Conservation (phyloP, 2,329 filamentous ascomycete species). For the Apiospora rasikravindrae region DNA sequence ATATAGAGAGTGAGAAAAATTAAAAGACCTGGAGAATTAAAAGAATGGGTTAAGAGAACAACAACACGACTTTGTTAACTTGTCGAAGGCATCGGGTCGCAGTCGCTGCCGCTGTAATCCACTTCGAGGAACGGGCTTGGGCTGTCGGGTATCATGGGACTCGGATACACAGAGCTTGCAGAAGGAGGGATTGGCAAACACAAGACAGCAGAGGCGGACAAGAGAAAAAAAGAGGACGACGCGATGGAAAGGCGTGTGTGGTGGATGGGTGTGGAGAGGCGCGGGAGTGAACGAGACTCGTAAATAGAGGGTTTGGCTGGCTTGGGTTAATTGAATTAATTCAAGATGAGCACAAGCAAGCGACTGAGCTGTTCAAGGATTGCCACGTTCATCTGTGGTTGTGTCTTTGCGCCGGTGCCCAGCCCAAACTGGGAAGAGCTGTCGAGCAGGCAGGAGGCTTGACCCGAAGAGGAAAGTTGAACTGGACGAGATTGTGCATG, state of each 20-base stretch:
- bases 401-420: background rate
- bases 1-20: background rate
- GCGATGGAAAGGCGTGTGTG: slow-evolving; percentile 16
- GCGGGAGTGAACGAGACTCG: slow-evolving; percentile 11
- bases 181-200: slow-evolving; percentile 2
- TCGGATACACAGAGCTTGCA: slow-evolving; percentile 10
- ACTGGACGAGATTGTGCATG: background rate
- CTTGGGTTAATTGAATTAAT: slow-evolving; percentile 7
- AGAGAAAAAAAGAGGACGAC: slow-evolving; percentile 14
- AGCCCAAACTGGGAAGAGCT: slow-evolving; percentile 17
- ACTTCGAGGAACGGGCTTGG: background rate
- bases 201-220: background rate
- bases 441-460: slow-evolving; percentile 11
- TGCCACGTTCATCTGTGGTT: slow-evolving; percentile 18
- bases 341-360: slow-evolving; percentile 16
- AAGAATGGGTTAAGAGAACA: slow-evolving; percentile 20
- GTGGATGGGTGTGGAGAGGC: slow-evolving; percentile 17
- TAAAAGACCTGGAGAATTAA: slow-evolving; percentile 18
- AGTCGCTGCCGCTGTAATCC: slow-evolving; percentile 20
- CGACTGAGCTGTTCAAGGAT: slow-evolving; percentile 13
- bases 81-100: slow-evolving; percentile 27
- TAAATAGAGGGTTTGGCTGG: slow-evolving; percentile 11
- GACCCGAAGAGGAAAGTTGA: background rate
- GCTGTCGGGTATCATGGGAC: slow-evolving; percentile 14
- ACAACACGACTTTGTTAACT: slow-evolving; percentile 20